These are phyloP conservation scores for Aegilops tauschii DNA, from an alignment of 176 grass and related monocot species.

Conservation along the genomic window DNA sequence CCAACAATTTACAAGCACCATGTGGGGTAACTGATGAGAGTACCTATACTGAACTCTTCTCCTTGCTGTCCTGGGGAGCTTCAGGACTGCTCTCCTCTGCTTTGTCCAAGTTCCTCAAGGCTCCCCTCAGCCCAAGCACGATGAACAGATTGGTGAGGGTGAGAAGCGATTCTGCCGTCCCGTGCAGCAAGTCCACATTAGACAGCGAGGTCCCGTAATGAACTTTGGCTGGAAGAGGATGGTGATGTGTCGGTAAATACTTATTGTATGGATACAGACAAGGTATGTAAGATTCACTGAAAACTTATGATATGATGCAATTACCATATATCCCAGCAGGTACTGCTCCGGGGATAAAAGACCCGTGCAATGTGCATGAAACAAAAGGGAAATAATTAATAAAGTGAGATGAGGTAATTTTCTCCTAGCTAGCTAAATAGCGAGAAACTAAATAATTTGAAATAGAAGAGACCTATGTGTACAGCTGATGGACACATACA, in stretches of 20 bases:
- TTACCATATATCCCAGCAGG: conserved; percentile 99
- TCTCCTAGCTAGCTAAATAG: conserved; percentile 18
- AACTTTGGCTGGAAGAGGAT: conserved; percentile 59
- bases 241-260: not conserved
- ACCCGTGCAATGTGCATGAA: conserved; percentile 48
- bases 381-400: conserved; percentile 64
- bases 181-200: conserved; percentile 80
- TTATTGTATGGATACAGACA: not conserved
- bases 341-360: conserved; percentile 55
- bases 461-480: not conserved
- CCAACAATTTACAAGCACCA: not conserved
- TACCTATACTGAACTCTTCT: conserved; percentile 62
- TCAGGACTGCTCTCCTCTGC: conserved; percentile 32
- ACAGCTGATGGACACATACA: not conserved
- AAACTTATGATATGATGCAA: not conserved
- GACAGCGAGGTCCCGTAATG: conserved; percentile 87
- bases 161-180: conserved; percentile 73
- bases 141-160: conserved; percentile 93
- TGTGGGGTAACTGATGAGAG: not conserved
- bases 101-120: conserved; percentile 60
- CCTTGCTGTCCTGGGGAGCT: conserved; percentile 48
- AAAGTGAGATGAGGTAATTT: not conserved
- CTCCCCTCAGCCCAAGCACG: conserved; percentile 68
- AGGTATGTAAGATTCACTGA: conserved; percentile 2
- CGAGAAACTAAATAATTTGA: not conserved